A percentile compares a stretch with the other conserved stretches of the same genome.
These are phyloP conservation scores for Erigeron canadensis DNA, from an alignment of 129 eudicot genomes.

Conservation along the genomic window DNA sequence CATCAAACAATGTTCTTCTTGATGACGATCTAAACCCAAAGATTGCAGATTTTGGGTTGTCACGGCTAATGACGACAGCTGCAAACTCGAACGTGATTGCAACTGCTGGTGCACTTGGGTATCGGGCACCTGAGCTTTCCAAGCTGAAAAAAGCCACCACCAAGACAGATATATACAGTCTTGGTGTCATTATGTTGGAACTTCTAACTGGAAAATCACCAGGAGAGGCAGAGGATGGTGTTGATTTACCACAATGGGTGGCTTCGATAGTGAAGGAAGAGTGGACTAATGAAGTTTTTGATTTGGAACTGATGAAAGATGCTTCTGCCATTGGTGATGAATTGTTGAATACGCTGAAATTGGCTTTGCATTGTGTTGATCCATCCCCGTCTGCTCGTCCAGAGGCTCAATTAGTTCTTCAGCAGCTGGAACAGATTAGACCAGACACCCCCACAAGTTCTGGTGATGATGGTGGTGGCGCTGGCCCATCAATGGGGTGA, in stretches of 20 bases:
- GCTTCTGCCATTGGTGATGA: conserved; percentile 81
- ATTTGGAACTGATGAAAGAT: conserved; percentile 81
- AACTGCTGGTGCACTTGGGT: conserved; percentile 80
- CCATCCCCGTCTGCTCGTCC: conserved; percentile 82
- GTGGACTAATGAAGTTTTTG: conserved; percentile 95
- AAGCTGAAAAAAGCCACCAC: conserved; percentile 87
- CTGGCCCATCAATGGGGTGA: conserved; percentile 39
- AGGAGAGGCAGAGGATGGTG: conserved; percentile 67
- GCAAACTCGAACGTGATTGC: conserved; percentile 76
- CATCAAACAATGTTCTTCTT: conserved; percentile 74
- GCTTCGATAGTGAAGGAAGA: conserved; percentile 90
- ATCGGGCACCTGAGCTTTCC: conserved; percentile 87
- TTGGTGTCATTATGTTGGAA: conserved; percentile 76
- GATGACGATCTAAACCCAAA: conserved; percentile 61
- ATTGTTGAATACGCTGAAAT: conserved; percentile 71
- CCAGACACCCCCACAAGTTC: conserved; percentile 55
- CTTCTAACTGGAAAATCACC: conserved; percentile 88
- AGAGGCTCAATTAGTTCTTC: conserved; percentile 64
- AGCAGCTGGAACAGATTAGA: conserved; percentile 76
- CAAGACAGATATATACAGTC: conserved; percentile 84
- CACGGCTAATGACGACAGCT: conserved; percentile 71
- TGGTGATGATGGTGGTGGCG: conserved; percentile 41
- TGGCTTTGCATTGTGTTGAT: conserved; percentile 91
- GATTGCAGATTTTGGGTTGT: conserved; percentile 72
- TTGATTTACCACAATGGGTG: conserved; percentile 82